A percentile compares a stretch with the other conserved stretches of the same genome.
These are phyloP conservation scores for Heritiera fomes DNA, from an alignment of 345 rosid species.

Conservation along the genomic window DNA sequence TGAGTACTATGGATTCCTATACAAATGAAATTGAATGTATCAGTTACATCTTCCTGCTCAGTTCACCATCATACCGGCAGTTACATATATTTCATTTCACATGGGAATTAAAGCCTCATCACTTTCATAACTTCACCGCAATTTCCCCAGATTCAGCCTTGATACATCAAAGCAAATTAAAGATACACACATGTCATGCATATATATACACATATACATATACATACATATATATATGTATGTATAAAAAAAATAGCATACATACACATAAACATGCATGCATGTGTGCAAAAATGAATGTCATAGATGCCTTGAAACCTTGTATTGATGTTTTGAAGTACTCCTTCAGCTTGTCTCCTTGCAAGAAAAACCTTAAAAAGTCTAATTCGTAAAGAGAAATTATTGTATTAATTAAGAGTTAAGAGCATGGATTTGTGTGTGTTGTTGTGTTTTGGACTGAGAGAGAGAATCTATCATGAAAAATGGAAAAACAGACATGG, in stretches of 20 bases:
- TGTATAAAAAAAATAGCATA: neutral
- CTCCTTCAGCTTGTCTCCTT: neutral
- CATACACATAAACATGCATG: neutral
- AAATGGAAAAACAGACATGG: neutral
- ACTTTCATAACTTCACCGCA: neutral
- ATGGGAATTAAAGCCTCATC: neutral
- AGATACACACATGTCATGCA: neutral
- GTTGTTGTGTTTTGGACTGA: neutral
- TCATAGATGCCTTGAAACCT: neutral
- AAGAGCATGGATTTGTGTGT: neutral
- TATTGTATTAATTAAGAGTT: neutral
- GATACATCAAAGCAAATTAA: neutral
- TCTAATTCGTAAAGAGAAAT: slow-evolving; percentile 1
- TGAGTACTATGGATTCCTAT: neutral
- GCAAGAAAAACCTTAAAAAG: too few species aligned
- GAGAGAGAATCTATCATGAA: neutral
- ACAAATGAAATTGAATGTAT: neutral
- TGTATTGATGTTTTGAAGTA: neutral
- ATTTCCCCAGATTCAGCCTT: neutral
- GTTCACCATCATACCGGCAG: neutral
- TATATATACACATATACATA: too few species aligned
- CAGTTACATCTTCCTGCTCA: slow-evolving; percentile 14
- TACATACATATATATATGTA: neutral
- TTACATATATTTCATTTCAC: neutral
- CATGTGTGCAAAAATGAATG: neutral